Evolutionary conservation across 352 stramenopile species (phyloP).

Genomic region (Phytopythium chamaehyphon): DNA sequence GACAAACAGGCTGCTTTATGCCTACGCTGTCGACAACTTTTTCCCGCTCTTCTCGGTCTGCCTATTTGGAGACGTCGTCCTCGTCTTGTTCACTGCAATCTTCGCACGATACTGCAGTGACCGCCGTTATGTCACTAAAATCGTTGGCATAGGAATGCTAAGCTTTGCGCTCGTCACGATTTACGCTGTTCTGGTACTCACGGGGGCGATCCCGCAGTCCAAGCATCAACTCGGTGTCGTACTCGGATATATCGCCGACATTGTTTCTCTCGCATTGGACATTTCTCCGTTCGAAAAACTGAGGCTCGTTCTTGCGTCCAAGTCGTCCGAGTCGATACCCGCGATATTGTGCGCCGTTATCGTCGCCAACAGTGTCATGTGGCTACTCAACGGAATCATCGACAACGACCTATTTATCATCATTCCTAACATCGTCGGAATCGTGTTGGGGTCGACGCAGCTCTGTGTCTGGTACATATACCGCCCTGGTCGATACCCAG

Average conservation of each 20-base stretch:
- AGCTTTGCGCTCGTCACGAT: conserved; percentile 11
- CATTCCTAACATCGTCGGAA: conserved; percentile 29
- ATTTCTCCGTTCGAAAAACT: conserved; percentile 25
- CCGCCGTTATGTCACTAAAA: conserved; percentile 14
- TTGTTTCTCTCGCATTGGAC: conserved; percentile 20
- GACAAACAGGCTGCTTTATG: conserved; percentile 20
- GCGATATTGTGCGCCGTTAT: conserved; percentile 40
- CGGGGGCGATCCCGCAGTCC: conserved; percentile 13
- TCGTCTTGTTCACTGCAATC: conserved; percentile 13
- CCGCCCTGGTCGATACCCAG: conserved; percentile 6
- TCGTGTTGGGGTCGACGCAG: conserved; percentile 30
- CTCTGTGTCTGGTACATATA: conserved; percentile 46
- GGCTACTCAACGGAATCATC: conserved; percentile 43
- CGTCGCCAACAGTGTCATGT: conserved; percentile 46
- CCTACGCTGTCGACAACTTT: conserved; percentile 18
- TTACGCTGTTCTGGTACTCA: conserved; percentile 16
- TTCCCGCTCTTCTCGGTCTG: conserved; percentile 23
- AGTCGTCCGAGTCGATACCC: conserved; percentile 34
- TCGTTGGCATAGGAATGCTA: conserved; percentile 1
- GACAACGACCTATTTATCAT: conserved; percentile 44
- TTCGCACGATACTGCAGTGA: conserved; percentile 18
- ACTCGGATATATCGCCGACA: conserved; percentile 17
- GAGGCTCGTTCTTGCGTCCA: conserved; percentile 18
- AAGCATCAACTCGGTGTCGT: conserved; percentile 11
- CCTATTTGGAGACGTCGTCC: conserved; percentile 17